A percentile compares a stretch with the other conserved stretches of the same genome.
phyloP scores from a whole-genome alignment of 257 asterid species.

The Echites panduratus region DNA sequence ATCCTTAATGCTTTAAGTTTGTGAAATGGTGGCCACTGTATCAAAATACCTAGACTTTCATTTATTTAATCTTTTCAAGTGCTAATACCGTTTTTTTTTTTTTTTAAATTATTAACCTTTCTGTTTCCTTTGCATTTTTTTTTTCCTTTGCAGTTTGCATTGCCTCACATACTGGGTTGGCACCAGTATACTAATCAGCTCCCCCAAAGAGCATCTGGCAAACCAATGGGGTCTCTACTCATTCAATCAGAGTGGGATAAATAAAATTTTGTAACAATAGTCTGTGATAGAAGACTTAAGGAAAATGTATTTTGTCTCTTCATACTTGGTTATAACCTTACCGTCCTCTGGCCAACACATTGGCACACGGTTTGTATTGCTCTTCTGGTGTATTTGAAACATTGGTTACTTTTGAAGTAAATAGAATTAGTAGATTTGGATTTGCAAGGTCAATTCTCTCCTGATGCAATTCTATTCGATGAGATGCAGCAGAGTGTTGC shows the following conservation, averaged over 20 bases:
- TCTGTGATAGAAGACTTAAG: neutral
- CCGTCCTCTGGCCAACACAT: neutral
- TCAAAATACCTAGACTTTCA: neutral
- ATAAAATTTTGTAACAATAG: conserved; percentile 24
- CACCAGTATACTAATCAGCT: conserved; percentile 39
- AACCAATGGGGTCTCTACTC: conserved; percentile 25
- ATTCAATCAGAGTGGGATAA: conserved; percentile 70
- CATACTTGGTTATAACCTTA: neutral
- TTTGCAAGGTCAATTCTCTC: neutral
- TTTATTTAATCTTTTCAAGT: neutral
- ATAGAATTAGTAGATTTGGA: neutral
- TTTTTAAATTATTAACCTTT: neutral
- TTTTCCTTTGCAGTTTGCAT: conserved; percentile 59
- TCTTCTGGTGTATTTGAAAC: neutral
- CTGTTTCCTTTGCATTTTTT: neutral
- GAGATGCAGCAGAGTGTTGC: neutral
- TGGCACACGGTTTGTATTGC: neutral
- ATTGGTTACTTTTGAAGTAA: neutral
- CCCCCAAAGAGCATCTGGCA: conserved; percentile 23
- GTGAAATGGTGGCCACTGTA: too few species aligned
- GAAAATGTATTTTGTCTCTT: neutral
- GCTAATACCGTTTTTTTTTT: neutral
- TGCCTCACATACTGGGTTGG: conserved; percentile 98
- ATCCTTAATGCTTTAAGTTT: neutral
- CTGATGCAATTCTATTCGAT: neutral